phyloP scores from a whole-genome alignment of 805 yeast species.

The Metschnikowia anglica region DNA sequence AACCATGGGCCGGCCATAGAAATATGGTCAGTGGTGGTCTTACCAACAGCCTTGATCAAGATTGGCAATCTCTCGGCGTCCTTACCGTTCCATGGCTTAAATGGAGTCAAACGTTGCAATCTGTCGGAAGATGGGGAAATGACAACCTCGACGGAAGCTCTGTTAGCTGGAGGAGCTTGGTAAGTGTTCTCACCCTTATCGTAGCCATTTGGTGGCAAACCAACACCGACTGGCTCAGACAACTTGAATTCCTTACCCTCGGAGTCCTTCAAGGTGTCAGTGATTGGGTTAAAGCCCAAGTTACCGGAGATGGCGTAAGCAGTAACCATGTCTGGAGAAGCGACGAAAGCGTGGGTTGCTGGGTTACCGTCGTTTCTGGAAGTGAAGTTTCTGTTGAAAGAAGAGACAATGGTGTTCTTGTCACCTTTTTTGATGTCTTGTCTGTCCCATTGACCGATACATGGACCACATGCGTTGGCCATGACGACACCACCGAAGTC shows the following conservation, averaged over 20 bases:
- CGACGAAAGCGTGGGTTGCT: conserved; percentile 93
- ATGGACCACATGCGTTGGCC: conserved; percentile 99
- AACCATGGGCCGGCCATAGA: conserved; percentile 99
- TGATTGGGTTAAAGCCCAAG: conserved; percentile 93
- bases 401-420: conserved; percentile 93
- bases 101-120: conserved; percentile 91
- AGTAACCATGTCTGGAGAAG: conserved; percentile 94
- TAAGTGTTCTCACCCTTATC: conserved; percentile 92
- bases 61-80: conserved; percentile 88
- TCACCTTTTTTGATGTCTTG: conserved; percentile 89
- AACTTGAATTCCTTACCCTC: conserved; percentile 90
- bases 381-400: conserved; percentile 97
- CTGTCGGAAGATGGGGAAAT: conserved; percentile 93
- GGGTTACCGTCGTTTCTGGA: conserved; percentile 99
- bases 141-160: conserved; percentile 68
- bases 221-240: conserved; percentile 84
- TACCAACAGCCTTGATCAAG: conserved; percentile 93
- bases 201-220: conserved; percentile 87
- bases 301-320: conserved; percentile 96
- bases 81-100: conserved; percentile 95
- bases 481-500: conserved; percentile 91
- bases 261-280: conserved; percentile 82
- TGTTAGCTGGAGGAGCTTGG: conserved; percentile 94
- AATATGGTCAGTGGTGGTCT: conserved; percentile 98
- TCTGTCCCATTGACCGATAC: conserved; percentile 99